A percentile compares a stretch with the other conserved stretches of the same genome.
Conservation (phyloP, 2,329 filamentous ascomycete genomes). For the Phaeosphaeriaceae sp. region DNA sequence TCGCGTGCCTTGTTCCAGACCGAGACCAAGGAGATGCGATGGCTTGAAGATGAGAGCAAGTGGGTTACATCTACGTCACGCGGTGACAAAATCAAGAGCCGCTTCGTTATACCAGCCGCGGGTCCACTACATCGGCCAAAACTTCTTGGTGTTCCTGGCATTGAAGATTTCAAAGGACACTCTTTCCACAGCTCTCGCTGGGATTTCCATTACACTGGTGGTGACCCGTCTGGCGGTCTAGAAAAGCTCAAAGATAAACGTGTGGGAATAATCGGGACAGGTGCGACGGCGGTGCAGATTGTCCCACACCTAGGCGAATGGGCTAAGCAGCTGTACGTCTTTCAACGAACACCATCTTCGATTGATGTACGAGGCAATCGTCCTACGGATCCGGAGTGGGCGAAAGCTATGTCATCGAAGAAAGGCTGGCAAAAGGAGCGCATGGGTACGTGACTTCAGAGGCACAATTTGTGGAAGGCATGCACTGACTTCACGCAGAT, state of each 20-base stretch:
- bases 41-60: conserved; percentile 54
- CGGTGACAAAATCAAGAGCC: conserved; percentile 40
- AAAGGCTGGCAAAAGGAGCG: conserved; percentile 61
- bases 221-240: conserved; percentile 31
- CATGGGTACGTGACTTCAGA: conserved; percentile 15
- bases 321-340: conserved; percentile 61
- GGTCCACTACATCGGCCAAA: conserved; percentile 50
- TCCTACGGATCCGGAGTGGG: conserved; percentile 19
- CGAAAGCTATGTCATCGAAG: conserved; percentile 18
- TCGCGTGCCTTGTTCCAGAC: conserved; percentile 58
- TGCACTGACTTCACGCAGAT: conserved; percentile 5
- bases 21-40: conserved; percentile 51
- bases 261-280: conserved; percentile 45
- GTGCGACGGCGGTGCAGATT: conserved; percentile 42
- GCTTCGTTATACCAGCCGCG: conserved; percentile 24
- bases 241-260: conserved; percentile 44
- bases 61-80: conserved; percentile 35
- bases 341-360: conserved; percentile 63
- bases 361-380: conserved; percentile 48
- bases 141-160: conserved; percentile 30
- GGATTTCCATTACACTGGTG: conserved; percentile 36
- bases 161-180: conserved; percentile 25
- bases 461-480: neutral
- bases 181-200: conserved; percentile 42
- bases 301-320: conserved; percentile 53